Conservation (phyloP, 768 basidiomycete genomes). For the Coprinopsis cinerea region DNA sequence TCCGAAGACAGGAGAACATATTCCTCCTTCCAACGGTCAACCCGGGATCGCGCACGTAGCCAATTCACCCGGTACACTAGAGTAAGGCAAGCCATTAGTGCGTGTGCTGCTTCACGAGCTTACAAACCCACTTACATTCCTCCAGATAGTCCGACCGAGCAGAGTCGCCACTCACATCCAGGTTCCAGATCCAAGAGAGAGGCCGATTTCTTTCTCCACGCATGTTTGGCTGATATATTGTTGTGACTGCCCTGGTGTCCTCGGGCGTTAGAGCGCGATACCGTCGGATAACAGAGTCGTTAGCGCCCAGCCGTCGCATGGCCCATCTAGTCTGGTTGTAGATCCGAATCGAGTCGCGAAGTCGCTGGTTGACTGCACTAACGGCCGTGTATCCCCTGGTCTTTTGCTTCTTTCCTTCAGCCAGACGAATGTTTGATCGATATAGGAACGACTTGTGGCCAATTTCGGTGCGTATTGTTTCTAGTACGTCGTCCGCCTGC, state of each 20-base stretch:
- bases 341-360: not conserved
- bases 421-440: no score
- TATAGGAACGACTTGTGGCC: no score
- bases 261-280: not conserved
- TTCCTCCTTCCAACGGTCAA: conserved; percentile 1
- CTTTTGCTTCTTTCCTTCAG: not conserved
- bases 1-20: not conserved
- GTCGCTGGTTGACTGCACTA: not conserved
- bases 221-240: not conserved
- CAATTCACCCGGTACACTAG: conserved; percentile 4
- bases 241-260: conserved; percentile 4
- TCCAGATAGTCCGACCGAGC: not conserved
- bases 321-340: not conserved
- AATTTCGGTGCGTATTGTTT: no score
- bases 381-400: conserved; percentile 2
- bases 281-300: not conserved
- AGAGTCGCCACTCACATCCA: not conserved
- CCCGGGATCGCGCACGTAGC: not conserved
- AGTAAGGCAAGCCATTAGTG: not conserved
- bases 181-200: conserved; percentile 3
- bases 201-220: not conserved
- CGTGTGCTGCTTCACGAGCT: no score
- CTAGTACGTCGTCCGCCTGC: no score
- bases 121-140: not conserved
- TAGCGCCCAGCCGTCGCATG: not conserved